Conservation (phyloP, 225 moss, liverwort and hornwort species). For the Takakia lepidozioides region DNA sequence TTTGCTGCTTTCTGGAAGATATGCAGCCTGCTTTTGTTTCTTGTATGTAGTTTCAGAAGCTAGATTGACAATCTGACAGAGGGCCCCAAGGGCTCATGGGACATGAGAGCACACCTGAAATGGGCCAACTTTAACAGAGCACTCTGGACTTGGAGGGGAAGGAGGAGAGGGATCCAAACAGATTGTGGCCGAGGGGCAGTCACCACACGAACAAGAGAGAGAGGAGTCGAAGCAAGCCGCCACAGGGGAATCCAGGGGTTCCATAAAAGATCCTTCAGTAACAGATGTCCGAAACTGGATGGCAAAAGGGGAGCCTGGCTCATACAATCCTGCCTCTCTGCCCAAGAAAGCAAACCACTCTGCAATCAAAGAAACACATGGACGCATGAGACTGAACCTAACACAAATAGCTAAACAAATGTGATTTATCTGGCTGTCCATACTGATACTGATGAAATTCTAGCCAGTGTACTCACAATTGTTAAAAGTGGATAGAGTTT, state of each 20-base stretch:
- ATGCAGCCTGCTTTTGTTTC: no score
- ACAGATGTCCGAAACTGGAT: conserved; percentile 64
- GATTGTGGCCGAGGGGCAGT: conserved; percentile 72
- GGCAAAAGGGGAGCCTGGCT: conserved; percentile 79
- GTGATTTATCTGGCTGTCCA: no score
- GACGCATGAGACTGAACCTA: no score
- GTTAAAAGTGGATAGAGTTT: no score
- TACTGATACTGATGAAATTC: no score
- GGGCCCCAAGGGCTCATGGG: no score
- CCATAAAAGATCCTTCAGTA: conserved; percentile 23
- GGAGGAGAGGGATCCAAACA: conserved; percentile 75
- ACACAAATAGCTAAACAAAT: no score
- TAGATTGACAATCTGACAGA: no score
- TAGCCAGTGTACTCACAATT: no score
- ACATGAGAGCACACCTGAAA: no score
- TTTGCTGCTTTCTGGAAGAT: no score
- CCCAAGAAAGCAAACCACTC: conserved; percentile 96
- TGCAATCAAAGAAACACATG: conserved; percentile 22
- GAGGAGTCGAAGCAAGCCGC: conserved; percentile 83
- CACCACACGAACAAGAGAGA: conserved; percentile 93
- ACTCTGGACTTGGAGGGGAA: conserved; percentile 52
- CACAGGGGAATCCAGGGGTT: conserved; percentile 54
- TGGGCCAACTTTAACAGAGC: conserved; percentile 55
- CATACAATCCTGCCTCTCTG: conserved; percentile 55
- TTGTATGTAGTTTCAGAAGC: no score